phyloP scores from a whole-genome alignment of 176 grass and related monocot genomes.

The Calamus simplicifolius region DNA sequence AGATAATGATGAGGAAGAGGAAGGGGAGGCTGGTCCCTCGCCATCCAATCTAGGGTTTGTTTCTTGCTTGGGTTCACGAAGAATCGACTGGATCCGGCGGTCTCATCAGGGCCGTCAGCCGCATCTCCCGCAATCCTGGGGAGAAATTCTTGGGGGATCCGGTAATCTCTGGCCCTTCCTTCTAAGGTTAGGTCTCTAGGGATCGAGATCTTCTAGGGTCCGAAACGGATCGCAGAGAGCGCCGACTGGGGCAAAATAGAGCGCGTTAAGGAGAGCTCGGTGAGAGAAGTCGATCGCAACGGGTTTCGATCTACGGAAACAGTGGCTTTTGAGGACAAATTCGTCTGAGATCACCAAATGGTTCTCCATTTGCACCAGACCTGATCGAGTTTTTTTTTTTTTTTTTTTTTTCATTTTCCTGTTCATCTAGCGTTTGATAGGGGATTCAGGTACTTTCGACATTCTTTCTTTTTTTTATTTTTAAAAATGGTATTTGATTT shows the following conservation, averaged over 20 bases:
- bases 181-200: too few species aligned
- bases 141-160: background rate
- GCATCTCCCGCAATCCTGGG: background rate
- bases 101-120: too few species aligned
- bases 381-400: too few species aligned
- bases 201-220: background rate
- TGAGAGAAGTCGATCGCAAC: background rate
- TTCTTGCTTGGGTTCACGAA: slow-evolving; percentile 20
- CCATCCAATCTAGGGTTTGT: slow-evolving; percentile 14
- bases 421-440: too few species aligned
- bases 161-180: background rate
- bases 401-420: too few species aligned
- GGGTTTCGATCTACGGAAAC: background rate
- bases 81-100: slow-evolving; percentile 17
- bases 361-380: too few species aligned
- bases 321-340: background rate
- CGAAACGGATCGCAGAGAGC: slow-evolving; percentile 12
- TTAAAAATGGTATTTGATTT: too few species aligned
- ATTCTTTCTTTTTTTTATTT: too few species aligned
- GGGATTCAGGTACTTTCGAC: too few species aligned
- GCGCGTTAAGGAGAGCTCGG: slow-evolving; percentile 10
- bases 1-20: too few species aligned
- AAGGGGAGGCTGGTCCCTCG: background rate
- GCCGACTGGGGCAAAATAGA: slow-evolving; percentile 15
- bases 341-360: background rate